These are phyloP conservation scores for Eudorina sp. DNA, from an alignment of 139 green algal genomes.

Conservation along the genomic window DNA sequence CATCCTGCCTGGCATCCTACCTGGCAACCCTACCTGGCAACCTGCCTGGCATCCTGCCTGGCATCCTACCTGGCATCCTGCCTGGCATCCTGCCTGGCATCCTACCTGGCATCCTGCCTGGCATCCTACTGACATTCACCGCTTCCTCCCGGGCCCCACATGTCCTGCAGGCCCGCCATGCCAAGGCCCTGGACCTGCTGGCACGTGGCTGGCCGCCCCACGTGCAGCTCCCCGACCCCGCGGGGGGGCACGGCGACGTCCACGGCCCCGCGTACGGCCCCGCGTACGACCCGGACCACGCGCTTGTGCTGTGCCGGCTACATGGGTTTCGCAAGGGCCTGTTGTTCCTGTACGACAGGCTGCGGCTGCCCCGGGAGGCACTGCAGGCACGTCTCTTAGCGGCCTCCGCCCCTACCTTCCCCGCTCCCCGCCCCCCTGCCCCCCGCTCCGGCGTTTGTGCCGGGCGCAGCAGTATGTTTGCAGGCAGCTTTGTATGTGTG, in stretches of 20 bases:
- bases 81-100: no score
- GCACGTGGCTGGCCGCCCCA: constrained; percentile 84
- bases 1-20: no score
- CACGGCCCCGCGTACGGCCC: constrained; percentile 42
- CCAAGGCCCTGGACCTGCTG: constrained; percentile 89
- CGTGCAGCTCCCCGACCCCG: constrained; percentile 7
- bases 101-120: no score
- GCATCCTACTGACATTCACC: no score
- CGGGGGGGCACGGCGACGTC: not conserved
- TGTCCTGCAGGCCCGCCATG: constrained; percentile 60
- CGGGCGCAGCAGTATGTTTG: not conserved
- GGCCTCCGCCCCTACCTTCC: not conserved
- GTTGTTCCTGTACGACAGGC: constrained; percentile 92
- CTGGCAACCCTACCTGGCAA: no score
- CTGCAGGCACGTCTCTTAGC: constrained; percentile 63
- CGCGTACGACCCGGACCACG: constrained; percentile 89
- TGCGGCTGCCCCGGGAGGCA: constrained; percentile 86
- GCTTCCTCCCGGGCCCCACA: no score
- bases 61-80: no score
- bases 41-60: no score
- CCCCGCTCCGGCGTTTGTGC: no score
- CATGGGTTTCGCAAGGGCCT: constrained; percentile 78
- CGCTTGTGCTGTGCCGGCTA: constrained; percentile 92
- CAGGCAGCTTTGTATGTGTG: not conserved
- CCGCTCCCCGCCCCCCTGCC: not conserved